phyloP scores from a whole-genome alignment of 2,329 filamentous ascomycete species.

The Verticillium nubilum region DNA sequence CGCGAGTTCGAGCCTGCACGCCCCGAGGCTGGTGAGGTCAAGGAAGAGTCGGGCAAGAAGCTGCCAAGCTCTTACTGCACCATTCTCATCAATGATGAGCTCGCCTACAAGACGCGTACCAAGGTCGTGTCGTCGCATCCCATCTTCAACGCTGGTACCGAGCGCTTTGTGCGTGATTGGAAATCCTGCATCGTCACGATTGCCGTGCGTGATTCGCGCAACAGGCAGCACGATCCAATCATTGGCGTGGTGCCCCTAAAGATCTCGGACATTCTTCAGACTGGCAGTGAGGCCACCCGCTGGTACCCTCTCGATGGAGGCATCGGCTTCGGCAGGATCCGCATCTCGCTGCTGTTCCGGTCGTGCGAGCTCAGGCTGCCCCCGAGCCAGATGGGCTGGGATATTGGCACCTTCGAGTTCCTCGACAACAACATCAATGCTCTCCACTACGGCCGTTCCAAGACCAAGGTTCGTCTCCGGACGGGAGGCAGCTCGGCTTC shows the following conservation, averaged over 20 bases:
- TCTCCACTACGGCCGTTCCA: slow-evolving; percentile 55
- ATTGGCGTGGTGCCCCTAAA: slow-evolving; percentile 88
- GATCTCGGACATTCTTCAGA: slow-evolving; percentile 81
- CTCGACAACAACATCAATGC: slow-evolving; percentile 64
- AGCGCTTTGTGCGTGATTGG: slow-evolving; percentile 92
- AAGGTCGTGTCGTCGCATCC: slow-evolving; percentile 93
- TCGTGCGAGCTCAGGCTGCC: slow-evolving; percentile 82
- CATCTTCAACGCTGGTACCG: slow-evolving; percentile 95
- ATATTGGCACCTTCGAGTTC: slow-evolving; percentile 93
- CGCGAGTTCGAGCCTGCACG: slow-evolving; percentile 87
- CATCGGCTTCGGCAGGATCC: slow-evolving; percentile 83
- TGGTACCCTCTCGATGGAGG: slow-evolving; percentile 98
- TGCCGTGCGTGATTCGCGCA: slow-evolving; percentile 80
- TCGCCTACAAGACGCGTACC: slow-evolving; percentile 88
- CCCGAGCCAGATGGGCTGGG: slow-evolving; percentile 84
- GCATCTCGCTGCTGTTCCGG: slow-evolving; percentile 85
- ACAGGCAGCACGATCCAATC: slow-evolving; percentile 90
- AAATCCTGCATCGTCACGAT: slow-evolving; percentile 79
- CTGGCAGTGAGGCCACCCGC: slow-evolving; percentile 75
- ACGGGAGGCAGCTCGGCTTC: slow-evolving; percentile 79
- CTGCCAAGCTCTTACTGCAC: slow-evolving; percentile 93
- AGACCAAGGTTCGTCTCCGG: slow-evolving; percentile 71
- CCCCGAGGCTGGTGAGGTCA: slow-evolving; percentile 73
- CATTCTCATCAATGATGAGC: slow-evolving; percentile 80
- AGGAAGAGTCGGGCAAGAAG: slow-evolving; percentile 73